Conservation (phyloP, 2,329 filamentous ascomycete genomes). For the Cyphellophora attinorum region DNA sequence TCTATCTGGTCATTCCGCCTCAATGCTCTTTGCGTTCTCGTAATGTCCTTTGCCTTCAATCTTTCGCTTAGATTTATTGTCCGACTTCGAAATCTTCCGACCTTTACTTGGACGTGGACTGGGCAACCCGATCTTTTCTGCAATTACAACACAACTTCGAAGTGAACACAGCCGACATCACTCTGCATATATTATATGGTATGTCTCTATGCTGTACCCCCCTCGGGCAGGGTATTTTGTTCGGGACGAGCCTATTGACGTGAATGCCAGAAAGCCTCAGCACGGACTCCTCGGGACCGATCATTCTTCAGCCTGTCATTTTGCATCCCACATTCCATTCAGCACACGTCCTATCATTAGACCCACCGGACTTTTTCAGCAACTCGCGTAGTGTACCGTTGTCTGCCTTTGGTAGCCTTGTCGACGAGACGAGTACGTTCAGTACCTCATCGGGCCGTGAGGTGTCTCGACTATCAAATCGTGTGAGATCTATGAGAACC, state of each 20-base stretch:
- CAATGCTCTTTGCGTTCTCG: too few relatives aligned
- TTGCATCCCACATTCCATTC: background rate
- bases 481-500: background rate
- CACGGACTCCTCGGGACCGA: background rate
- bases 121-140: background rate
- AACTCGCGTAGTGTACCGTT: too few relatives aligned
- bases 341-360: background rate
- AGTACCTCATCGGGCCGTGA: too few relatives aligned
- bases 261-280: background rate
- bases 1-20: too few relatives aligned
- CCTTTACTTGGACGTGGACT: too few relatives aligned
- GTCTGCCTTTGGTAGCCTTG: too few relatives aligned
- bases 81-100: too few relatives aligned
- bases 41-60: too few relatives aligned
- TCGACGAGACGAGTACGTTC: too few relatives aligned
- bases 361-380: background rate
- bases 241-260: background rate
- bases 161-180: background rate
- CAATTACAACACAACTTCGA: conserved; percentile 1
- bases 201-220: background rate
- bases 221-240: background rate
- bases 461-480: too few relatives aligned
- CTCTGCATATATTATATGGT: conserved; percentile 1
- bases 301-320: conserved; percentile 4
- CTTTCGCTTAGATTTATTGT: too few relatives aligned